Conservation (phyloP, 169 alveolate species). For the Plasmodium vinckei region DNA sequence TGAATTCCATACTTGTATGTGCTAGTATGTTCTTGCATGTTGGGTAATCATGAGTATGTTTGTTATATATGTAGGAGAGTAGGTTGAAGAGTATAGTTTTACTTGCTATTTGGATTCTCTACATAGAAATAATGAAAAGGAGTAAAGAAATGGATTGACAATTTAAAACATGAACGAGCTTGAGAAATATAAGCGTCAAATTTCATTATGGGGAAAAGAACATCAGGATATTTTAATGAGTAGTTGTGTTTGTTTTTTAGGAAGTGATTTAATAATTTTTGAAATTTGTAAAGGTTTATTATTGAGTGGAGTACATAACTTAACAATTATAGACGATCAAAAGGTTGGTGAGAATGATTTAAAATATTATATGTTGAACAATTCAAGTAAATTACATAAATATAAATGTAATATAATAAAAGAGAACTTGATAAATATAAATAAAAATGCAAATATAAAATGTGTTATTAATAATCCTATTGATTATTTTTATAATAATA, state of each 20-base stretch:
- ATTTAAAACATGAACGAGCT: conserved; percentile 17
- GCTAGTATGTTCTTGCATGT: no score
- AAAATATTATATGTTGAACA: conserved; percentile 8
- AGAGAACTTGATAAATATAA: conserved; percentile 24
- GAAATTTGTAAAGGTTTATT: conserved; percentile 44
- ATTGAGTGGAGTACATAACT: conserved; percentile 22
- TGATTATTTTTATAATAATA: conserved; percentile 11
- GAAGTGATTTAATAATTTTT: conserved; percentile 19
- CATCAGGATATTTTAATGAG: conserved; percentile 59
- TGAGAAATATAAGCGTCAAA: conserved; percentile 24
- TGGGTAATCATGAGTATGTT: no score
- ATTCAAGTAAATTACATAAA: conserved; percentile 11
- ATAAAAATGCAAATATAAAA: conserved; percentile 23
- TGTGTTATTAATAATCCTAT: conserved; percentile 25
- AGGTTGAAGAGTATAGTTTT: no score
- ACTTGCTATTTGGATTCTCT: no score
- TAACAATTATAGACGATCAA: conserved; percentile 38
- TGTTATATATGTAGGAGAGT: no score
- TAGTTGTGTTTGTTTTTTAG: conserved; percentile 23
- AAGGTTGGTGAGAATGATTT: not conserved
- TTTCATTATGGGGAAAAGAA: conserved; percentile 52
- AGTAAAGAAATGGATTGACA: not conserved
- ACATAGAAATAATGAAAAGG: no score
- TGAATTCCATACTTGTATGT: no score
- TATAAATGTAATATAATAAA: conserved; percentile 28